A percentile compares a stretch with the other conserved stretches of the same genome.
These are phyloP conservation scores for Chaetoscypha palmicola DNA, from an alignment of 2,329 filamentous ascomycete species.

Conservation along the genomic window DNA sequence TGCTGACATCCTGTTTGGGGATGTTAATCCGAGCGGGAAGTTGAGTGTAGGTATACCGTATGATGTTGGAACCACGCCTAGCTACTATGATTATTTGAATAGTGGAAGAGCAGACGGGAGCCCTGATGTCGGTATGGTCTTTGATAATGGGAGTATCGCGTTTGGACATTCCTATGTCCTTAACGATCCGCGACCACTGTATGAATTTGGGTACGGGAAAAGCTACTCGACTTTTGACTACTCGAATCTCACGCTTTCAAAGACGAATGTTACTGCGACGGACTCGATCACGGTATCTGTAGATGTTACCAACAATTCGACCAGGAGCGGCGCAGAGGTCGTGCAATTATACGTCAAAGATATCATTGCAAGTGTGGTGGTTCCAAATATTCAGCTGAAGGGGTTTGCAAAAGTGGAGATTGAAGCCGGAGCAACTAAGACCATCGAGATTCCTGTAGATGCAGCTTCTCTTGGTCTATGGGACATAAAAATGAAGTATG, in stretches of 20 bases:
- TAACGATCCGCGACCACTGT: conserved; percentile 67
- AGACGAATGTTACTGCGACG: conserved; percentile 31
- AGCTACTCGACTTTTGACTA: conserved; percentile 57
- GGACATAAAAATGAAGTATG: conserved; percentile 64
- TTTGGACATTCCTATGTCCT: conserved; percentile 88
- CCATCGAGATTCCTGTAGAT: conserved; percentile 51
- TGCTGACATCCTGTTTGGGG: conserved; percentile 71
- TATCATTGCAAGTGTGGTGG: conserved; percentile 50
- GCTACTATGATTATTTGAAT: conserved; percentile 69
- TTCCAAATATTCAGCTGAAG: conserved; percentile 58
- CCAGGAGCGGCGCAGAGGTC: conserved; percentile 42
- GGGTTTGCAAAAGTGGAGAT: conserved; percentile 65
- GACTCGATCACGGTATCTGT: conserved; percentile 46
- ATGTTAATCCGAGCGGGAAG: conserved; percentile 60
- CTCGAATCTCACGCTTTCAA: conserved; percentile 40
- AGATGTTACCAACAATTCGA: conserved; percentile 54
- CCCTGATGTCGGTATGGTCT: conserved; percentile 60
- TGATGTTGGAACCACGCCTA: conserved; percentile 58
- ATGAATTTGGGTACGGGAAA: conserved; percentile 80
- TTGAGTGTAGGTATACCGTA: conserved; percentile 67
- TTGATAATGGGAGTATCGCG: conserved; percentile 65
- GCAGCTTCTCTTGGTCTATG: conserved; percentile 65
- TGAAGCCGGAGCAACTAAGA: conserved; percentile 43
- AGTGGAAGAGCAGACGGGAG: conserved; percentile 58
- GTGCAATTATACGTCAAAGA: conserved; percentile 50